Evolutionary conservation across 1,284 basidiomycete species (phyloP), one percentile per base, ranked within the genome.

Genomic region (Puccinia novopanici): DNA sequence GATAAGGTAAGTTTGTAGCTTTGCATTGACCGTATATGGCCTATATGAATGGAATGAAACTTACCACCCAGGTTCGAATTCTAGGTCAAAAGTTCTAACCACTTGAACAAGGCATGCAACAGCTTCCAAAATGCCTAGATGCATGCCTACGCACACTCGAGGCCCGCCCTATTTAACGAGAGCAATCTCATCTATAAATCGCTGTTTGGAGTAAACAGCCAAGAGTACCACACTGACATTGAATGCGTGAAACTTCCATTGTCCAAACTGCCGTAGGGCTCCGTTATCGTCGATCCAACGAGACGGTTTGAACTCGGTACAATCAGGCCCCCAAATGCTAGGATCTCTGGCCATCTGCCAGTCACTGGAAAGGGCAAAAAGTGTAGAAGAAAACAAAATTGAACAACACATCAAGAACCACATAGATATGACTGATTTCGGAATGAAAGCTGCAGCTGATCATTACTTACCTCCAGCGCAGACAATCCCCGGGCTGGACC

Each of bases 281-380:
- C 78, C 78, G 37, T 63, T 72, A 9, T 55, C 45, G 37, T 82
- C 76, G 65, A 82, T 71, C 82, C 82, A 83, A 12, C 82, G 82
- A 4, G 75, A 67, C 15, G 82, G 82, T n/a, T 81, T 80, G 65
- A 81, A 83, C 34, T 83, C 74, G 6, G 45, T 40, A 19, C 82
- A 82, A 55, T 83, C 82, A 9, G 48, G 55, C 5, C 82, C 82
- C 82, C 82, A 83, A 27, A 83, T 75, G 27, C 80, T 79, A 5
- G 80, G 76, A 80, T 82, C 81, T 57, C 82, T 34, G 22, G 76
- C 82, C 82, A 83, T 81, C 50, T 77, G 78, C 82, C 82, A 83
- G 65, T 83, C 82, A 50, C 82, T 82, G n/a, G 48, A 81, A 50
- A 81, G 57, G n/a, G 75, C 2, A 37, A 22, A 12, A 22, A 76